Percentiles rank a stretch among this genome's conserved stretches.
Evolutionary conservation across 352 stramenopile genomes (phyloP).

Genomic region (Globisporangium ultimum): DNA sequence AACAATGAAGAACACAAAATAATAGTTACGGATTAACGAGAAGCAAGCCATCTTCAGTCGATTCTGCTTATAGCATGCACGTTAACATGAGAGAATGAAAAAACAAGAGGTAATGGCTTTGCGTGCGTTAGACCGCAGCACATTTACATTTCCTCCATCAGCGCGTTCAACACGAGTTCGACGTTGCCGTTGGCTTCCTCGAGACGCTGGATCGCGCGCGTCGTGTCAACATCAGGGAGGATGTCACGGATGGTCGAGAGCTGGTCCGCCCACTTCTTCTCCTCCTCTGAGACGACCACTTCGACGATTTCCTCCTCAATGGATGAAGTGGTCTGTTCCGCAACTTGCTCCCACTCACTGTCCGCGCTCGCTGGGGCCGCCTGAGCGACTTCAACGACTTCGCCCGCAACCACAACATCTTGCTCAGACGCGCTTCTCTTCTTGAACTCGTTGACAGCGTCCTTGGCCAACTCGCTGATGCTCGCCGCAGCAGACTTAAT

Average conservation of each 20-base stretch:
- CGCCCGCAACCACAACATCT: constrained; percentile 19
- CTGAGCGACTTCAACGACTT: constrained; percentile 23
- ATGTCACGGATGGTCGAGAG: constrained; percentile 75
- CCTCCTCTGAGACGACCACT: constrained; percentile 49
- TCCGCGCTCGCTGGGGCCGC: constrained; percentile 25
- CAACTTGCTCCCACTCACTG: constrained; percentile 72
- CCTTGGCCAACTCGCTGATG: background rate
- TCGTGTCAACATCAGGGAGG: constrained; percentile 53
- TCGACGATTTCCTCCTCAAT: constrained; percentile 42
- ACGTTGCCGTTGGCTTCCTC: constrained; percentile 83
- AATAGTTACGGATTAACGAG: constrained; percentile 8
- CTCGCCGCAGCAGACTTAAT: background rate
- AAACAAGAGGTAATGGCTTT: constrained; percentile 2
- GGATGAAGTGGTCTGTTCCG: constrained; percentile 19
- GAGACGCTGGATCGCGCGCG: constrained; percentile 51
- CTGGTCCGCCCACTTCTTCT: constrained; percentile 76
- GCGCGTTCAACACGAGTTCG: constrained; percentile 71
- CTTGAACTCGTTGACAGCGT: constrained; percentile 18
- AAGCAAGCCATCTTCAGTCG: constrained; percentile 8
- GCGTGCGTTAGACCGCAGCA: background rate
- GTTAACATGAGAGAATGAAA: background rate
- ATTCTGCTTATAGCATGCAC: constrained; percentile 1
- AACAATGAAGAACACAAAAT: constrained; percentile 2
- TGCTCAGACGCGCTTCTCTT: constrained; percentile 26
- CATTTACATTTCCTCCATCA: constrained; percentile 78